Evolutionary conservation across 495 filamentous ascomycete genomes (phyloP), one percentile per base, ranked within the genome.

Genomic region (Lophiotrema nucula): DNA sequence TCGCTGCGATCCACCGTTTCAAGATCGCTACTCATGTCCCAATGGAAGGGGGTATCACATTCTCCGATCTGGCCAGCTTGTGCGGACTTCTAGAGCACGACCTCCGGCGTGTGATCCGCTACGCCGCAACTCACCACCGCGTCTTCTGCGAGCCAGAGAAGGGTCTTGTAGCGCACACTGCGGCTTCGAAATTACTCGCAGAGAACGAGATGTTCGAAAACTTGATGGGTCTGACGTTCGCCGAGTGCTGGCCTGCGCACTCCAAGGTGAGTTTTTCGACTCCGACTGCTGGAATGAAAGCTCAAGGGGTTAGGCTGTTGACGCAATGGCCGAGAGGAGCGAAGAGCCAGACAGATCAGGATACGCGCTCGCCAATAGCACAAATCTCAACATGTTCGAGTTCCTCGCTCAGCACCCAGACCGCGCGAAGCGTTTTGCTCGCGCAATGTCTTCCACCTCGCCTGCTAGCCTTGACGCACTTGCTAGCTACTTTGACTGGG

Each of bases 341-440:
- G 21, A 48, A 33, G 43, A 38, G 28, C 43, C 53, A 13, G 41
- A 49, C 35, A 12, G 3, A 2, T 23, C 42, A 3, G 45, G 43
- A 12, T 57, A 5, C 27, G 3, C 53, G 1, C 43, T 61, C 15
- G 58, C 58, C 1, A 60, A 63, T 24, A 41, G 51, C 33, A 56
- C 67, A 22, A 56, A 41, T 6, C 61, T 66, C 26, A 21, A 31
- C 37, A 46, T 45, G 18, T 54, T 68, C 15, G 56, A 55, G 44
- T 69, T 55, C 15, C 35, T 70, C 3, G 55, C 46, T 1, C 25
- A 52, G 2, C 12, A 67, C 42, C 67, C 66, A 13, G 49, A 58
- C 4, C 43, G 58, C n/a, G 57, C 61, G 5, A 69, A 72, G 24
- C 71, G 77, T 46, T 78, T 84, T 68, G 79, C 73, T 2, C 65